Evolutionary conservation across 768 basidiomycete species (phyloP).

Genomic region (Cubamyces lactineus): DNA sequence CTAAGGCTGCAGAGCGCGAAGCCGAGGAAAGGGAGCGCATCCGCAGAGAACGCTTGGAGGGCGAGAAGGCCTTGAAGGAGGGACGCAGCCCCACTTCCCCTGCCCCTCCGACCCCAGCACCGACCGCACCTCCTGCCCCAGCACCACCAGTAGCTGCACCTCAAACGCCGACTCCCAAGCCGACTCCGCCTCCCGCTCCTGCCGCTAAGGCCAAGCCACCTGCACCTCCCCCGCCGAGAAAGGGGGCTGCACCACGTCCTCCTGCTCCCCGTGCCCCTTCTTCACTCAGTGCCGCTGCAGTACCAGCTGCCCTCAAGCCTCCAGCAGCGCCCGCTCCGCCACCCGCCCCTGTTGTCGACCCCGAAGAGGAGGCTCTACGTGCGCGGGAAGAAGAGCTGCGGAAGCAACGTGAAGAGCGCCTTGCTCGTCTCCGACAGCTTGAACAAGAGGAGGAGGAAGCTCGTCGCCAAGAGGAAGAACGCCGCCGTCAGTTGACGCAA

Average conservation of each 20-base stretch:
- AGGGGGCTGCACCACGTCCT: conserved; percentile 39
- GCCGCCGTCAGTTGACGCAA: conserved; percentile 31
- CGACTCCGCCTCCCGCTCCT: conserved; percentile 42
- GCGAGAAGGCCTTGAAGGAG: conserved; percentile 67
- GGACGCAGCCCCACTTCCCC: conserved; percentile 42
- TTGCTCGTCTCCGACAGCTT: conserved; percentile 66
- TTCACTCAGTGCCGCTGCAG: conserved; percentile 31
- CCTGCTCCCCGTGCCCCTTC: conserved; percentile 34
- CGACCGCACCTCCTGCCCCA: conserved; percentile 32
- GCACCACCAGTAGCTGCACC: conserved; percentile 35
- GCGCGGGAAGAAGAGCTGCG: conserved; percentile 71
- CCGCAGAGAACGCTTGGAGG: conserved; percentile 73
- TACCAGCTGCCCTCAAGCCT: conserved; percentile 41
- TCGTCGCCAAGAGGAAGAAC: conserved; percentile 48
- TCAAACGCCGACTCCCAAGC: conserved; percentile 44
- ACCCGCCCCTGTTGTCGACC: conserved; percentile 59
- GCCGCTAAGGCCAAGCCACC: conserved; percentile 37
- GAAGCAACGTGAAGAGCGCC: conserved; percentile 70
- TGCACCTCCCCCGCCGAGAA: conserved; percentile 45
- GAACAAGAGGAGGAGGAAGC: conserved; percentile 69
- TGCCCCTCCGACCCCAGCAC: conserved; percentile 35
- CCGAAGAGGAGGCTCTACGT: conserved; percentile 73
- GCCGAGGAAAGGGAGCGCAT: conserved; percentile 78
- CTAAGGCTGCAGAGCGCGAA: conserved; percentile 73
- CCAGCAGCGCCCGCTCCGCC: conserved; percentile 43